These are phyloP conservation scores for Streptanthus diversifolius DNA, from an alignment of 345 rosid genomes.

Conservation along the genomic window DNA sequence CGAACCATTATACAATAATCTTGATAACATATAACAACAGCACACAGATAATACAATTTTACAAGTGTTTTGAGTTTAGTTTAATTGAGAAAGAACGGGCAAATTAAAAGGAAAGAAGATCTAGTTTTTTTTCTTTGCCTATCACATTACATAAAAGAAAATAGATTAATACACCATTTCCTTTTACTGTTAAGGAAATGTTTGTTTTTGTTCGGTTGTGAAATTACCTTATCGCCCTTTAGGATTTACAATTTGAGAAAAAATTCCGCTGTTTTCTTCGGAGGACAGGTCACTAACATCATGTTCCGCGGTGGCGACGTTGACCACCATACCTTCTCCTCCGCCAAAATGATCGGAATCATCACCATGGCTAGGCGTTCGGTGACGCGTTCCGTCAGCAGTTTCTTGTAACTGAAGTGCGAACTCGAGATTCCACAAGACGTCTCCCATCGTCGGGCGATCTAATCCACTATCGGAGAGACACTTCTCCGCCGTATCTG, in stretches of 20 bases:
- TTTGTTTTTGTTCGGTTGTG: background rate
- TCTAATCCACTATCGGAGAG: constrained; percentile 54
- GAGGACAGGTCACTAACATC: constrained; percentile 29
- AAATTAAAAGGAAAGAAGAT: background rate
- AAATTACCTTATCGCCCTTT: constrained; percentile 50
- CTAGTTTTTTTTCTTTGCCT: background rate
- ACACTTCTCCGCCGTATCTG: constrained; percentile 68
- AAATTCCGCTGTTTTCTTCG: constrained; percentile 38
- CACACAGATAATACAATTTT: background rate
- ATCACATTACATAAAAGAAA: constrained; percentile 7
- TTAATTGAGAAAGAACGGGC: background rate
- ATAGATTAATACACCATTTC: background rate
- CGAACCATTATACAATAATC: background rate
- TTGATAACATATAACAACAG: constrained; percentile 14
- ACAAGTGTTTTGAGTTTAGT: background rate
- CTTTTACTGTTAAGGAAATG: background rate
- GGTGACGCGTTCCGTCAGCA: constrained; percentile 29
- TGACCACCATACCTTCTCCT: constrained; percentile 26
- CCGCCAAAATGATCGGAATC: constrained; percentile 18
- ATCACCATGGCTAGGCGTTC: constrained; percentile 17
- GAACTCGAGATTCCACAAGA: constrained; percentile 72
- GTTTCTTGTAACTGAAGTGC: constrained; percentile 57
- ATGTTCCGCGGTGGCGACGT: constrained; percentile 24
- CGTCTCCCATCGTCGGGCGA: constrained; percentile 85
- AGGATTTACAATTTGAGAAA: constrained; percentile 61